Conservation (phyloP, 495 filamentous ascomycete genomes). For the Xylaria curta region DNA sequence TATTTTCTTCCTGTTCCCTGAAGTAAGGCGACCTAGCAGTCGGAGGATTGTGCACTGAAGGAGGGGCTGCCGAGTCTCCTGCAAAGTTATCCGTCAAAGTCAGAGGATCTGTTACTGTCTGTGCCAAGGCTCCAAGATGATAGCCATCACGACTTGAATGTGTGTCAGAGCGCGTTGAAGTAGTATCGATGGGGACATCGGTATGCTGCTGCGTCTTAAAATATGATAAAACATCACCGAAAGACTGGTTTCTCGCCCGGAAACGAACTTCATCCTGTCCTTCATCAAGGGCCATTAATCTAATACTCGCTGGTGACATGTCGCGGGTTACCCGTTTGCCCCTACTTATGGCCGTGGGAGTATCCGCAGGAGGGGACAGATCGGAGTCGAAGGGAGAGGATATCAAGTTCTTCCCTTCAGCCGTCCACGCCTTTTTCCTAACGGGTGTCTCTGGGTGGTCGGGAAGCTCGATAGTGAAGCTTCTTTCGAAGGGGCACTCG, state of each 20-base stretch:
- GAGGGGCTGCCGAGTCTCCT: background rate
- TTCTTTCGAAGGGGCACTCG: conserved; percentile 79
- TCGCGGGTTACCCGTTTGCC: conserved; percentile 27
- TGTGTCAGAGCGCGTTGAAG: background rate
- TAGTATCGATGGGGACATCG: background rate
- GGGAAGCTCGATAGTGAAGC: conserved; percentile 77
- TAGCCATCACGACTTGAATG: background rate
- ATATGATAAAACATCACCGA: background rate
- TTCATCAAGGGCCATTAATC: background rate
- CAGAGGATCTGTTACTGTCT: background rate
- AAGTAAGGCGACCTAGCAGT: background rate
- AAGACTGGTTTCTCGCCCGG: background rate
- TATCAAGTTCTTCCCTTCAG: conserved; percentile 55
- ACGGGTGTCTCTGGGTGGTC: conserved; percentile 69
- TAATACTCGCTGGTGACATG: conserved; percentile 12
- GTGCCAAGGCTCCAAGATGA: background rate
- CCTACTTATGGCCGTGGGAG: conserved; percentile 27
- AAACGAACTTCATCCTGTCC: background rate
- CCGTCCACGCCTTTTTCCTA: conserved; percentile 73
- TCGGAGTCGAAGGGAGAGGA: conserved; percentile 33
- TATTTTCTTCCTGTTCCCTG: too few relatives aligned
- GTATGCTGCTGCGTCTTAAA: background rate
- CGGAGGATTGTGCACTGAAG: background rate
- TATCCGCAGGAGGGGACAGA: conserved; percentile 25
- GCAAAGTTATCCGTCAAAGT: background rate